Conservation (phyloP, 257 asterid genomes). For the Salvia rosmarinus region DNA sequence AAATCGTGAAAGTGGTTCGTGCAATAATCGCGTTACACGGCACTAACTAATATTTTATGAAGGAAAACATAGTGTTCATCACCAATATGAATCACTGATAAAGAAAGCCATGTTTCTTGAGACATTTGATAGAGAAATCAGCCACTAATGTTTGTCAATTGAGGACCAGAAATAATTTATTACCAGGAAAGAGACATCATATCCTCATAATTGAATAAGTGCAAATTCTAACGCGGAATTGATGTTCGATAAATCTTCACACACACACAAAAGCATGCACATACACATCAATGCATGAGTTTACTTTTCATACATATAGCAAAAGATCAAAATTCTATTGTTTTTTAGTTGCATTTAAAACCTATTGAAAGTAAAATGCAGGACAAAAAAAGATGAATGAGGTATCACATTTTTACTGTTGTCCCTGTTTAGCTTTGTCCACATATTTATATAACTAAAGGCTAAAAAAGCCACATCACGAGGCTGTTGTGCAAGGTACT, state of each 20-base stretch:
- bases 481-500: too few relatives aligned
- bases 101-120: slow-evolving; percentile 12
- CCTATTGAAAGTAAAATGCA: not conserved
- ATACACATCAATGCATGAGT: not conserved
- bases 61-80: too few relatives aligned
- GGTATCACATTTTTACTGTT: slow-evolving; percentile 29
- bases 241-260: not conserved
- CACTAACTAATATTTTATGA: too few relatives aligned
- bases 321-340: not conserved
- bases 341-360: not conserved
- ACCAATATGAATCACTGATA: too few relatives aligned
- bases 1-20: too few relatives aligned
- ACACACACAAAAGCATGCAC: not conserved
- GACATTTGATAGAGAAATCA: slow-evolving; percentile 13
- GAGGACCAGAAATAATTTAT: slow-evolving; percentile 32
- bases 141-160: slow-evolving; percentile 35
- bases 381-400: not conserved
- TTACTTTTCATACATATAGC: not conserved
- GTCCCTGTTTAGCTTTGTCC: not conserved
- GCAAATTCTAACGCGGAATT: slow-evolving; percentile 22
- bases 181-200: slow-evolving; percentile 31
- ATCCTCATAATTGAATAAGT: slow-evolving; percentile 28
- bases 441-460: too few relatives aligned
- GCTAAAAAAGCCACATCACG: too few relatives aligned
- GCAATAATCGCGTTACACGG: too few relatives aligned